Conservation (phyloP, 73 alveolate genomes). For the Effrenium voratum region DNA sequence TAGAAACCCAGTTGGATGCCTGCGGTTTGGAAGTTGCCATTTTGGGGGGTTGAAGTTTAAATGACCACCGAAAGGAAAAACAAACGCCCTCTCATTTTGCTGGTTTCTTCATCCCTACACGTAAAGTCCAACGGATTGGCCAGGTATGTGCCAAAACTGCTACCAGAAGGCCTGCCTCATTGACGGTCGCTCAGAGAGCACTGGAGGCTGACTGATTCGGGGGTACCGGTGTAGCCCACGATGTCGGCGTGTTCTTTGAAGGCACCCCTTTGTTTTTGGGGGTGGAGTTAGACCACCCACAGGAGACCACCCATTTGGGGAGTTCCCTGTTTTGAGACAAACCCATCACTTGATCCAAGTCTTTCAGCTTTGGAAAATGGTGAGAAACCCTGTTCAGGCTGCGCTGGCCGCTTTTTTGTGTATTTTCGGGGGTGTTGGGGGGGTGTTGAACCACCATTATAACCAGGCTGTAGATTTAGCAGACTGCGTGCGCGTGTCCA, state of each 20-base stretch:
- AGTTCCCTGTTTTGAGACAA: neutral
- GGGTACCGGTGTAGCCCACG: neutral
- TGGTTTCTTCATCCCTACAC: neutral
- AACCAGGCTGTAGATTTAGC: neutral
- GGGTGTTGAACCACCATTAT: too few species aligned
- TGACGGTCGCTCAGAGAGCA: neutral
- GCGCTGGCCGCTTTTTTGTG: neutral
- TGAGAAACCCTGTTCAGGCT: neutral
- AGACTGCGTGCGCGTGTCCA: neutral
- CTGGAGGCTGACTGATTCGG: neutral
- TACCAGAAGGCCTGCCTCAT: constrained; percentile 29
- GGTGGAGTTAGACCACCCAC: too few species aligned
- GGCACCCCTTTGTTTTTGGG: neutral
- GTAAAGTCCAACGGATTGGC: neutral
- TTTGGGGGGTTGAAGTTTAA: neutral
- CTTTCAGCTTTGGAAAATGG: neutral
- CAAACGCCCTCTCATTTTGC: neutral
- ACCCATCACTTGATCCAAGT: neutral
- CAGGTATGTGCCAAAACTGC: constrained; percentile 69
- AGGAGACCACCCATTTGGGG: neutral
- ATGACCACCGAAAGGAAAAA: neutral
- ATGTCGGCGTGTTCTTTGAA: neutral
- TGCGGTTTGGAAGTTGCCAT: too few species aligned
- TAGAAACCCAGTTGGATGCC: neutral
- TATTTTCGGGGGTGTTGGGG: neutral